Evolutionary conservation across 345 rosid species (phyloP).

Genomic region (Populus nigra): DNA sequence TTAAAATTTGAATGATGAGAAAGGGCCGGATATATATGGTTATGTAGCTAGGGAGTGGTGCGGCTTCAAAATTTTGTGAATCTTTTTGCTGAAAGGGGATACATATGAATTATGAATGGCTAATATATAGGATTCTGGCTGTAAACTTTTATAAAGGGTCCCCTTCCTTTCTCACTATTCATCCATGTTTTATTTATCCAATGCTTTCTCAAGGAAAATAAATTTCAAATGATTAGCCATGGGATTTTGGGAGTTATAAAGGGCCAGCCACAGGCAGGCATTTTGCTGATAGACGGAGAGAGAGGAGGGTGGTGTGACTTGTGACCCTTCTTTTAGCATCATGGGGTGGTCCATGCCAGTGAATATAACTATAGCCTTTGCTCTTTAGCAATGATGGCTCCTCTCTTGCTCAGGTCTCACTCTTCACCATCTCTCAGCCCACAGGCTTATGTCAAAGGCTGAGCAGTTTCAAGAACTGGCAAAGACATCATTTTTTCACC

Average conservation of each 20-base stretch:
- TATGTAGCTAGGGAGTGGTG: not conserved
- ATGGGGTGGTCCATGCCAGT: conserved; percentile 44
- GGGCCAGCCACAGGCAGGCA: conserved; percentile 5
- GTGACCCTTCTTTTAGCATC: conserved; percentile 19
- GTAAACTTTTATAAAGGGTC: not conserved
- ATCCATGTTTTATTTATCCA: not conserved
- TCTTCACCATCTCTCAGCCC: not conserved
- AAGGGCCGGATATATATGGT: too few relatives aligned
- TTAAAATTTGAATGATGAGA: conserved; percentile 32
- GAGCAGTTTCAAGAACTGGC: conserved; percentile 27
- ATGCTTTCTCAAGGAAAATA: not conserved
- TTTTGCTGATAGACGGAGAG: not conserved
- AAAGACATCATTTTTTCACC: conserved; percentile 10
- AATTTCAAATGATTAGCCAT: conserved; percentile 42
- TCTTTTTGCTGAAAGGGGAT: conserved; percentile 19
- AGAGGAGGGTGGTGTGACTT: conserved; percentile 14
- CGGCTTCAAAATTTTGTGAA: conserved; percentile 17
- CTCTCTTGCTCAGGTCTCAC: conserved; percentile 4
- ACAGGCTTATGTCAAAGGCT: conserved; percentile 18
- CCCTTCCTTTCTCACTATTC: not conserved
- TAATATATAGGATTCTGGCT: not conserved
- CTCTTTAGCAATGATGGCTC: conserved; percentile 35
- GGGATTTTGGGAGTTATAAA: conserved; percentile 31
- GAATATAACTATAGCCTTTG: conserved; percentile 15
- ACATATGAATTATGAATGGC: not conserved